phyloP scores from a whole-genome alignment of 139 green algal genomes.

The Desmodesmus armatus region DNA sequence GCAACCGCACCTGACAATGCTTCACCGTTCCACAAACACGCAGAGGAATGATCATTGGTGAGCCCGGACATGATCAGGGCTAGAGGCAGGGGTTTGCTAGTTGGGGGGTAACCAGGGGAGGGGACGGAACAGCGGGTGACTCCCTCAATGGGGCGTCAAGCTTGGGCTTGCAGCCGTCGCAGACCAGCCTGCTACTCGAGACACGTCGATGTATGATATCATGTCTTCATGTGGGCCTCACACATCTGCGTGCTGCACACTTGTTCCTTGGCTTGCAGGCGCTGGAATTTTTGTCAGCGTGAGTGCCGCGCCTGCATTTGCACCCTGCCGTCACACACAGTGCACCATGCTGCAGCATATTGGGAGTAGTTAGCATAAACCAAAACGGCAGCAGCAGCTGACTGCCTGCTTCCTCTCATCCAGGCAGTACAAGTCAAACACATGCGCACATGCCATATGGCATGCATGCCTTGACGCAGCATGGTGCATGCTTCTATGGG shows the following conservation, averaged over 20 bases:
- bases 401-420: not conserved
- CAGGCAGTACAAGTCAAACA: not conserved
- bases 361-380: too few relatives aligned
- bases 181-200: not conserved
- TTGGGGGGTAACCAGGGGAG: not conserved
- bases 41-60: too few relatives aligned
- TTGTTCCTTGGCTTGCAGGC: conserved; percentile 78
- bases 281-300: conserved; percentile 84
- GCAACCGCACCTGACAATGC: too few relatives aligned
- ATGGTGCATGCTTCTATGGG: conserved; percentile 69
- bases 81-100: too few relatives aligned
- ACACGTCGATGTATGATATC: not conserved
- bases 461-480: not conserved
- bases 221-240: not conserved
- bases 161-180: too few relatives aligned
- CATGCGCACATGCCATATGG: not conserved
- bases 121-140: too few relatives aligned
- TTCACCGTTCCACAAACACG: too few relatives aligned
- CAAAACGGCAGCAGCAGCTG: not conserved
- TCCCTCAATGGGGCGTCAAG: too few relatives aligned
- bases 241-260: conserved; percentile 38
- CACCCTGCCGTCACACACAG: too few relatives aligned
- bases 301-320: too few relatives aligned
- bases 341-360: too few relatives aligned
- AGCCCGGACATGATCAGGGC: too few relatives aligned